phyloP scores from a whole-genome alignment of 2,329 filamentous ascomycete species.

The Aureobasidium sp. region DNA sequence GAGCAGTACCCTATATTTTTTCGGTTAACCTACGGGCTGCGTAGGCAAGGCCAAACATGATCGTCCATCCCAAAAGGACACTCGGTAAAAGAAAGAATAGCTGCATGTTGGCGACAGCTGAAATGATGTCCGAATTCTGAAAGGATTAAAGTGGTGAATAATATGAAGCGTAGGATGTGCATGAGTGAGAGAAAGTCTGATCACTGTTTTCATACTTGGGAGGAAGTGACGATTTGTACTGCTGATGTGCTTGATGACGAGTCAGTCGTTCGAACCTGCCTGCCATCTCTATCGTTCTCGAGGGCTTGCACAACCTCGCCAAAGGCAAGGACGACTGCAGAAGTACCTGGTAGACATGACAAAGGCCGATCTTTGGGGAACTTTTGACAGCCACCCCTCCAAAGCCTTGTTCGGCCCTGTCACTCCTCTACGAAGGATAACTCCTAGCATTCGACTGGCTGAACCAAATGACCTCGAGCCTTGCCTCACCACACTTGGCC shows the following conservation, averaged over 20 bases:
- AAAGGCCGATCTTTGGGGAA: not conserved
- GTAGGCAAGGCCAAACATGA: not conserved
- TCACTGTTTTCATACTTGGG: not conserved
- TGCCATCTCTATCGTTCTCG: not conserved
- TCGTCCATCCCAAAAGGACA: not conserved
- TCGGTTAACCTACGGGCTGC: not conserved
- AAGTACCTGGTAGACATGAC: not conserved
- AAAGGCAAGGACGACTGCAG: constrained; percentile 4
- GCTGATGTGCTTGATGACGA: not conserved
- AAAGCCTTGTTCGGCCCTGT: not conserved
- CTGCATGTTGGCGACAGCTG: not conserved
- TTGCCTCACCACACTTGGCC: not conserved
- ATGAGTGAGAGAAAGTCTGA: not conserved
- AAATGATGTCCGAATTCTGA: not conserved
- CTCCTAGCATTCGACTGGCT: not conserved
- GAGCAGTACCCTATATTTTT: not conserved
- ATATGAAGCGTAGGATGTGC: not conserved
- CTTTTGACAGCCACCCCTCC: not conserved
- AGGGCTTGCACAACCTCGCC: not conserved
- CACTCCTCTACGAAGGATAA: not conserved
- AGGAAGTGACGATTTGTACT: constrained; percentile 12
- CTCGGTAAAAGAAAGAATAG: not conserved
- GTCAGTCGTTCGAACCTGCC: not conserved
- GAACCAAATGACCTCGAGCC: not conserved
- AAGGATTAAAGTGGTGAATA: not conserved